Evolutionary conservation across 2,329 filamentous ascomycete species (phyloP).

Genomic region (Claviceps pazoutovae): DNA sequence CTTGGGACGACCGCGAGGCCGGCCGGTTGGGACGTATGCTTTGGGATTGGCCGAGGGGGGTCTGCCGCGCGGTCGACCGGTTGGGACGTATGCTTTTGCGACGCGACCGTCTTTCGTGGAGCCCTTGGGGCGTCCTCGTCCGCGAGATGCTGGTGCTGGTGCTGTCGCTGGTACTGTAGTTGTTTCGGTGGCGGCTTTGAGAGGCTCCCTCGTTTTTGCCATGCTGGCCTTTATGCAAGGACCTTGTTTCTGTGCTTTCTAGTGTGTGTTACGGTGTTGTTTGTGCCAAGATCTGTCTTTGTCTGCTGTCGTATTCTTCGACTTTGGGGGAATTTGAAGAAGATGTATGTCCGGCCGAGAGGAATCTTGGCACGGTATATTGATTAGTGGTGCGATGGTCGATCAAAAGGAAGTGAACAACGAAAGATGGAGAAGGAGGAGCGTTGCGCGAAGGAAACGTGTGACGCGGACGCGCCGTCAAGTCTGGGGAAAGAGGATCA

Average conservation of each 20-base stretch:
- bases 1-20: conserved; percentile 34
- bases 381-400: too few relatives aligned
- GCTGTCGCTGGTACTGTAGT: background rate
- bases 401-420: background rate
- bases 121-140: conserved; percentile 2
- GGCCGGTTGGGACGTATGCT: conserved; percentile 22
- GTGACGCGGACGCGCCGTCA: background rate
- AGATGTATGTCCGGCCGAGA: too few relatives aligned
- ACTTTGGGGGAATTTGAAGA: too few relatives aligned
- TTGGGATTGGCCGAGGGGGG: conserved; percentile 23
- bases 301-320: too few relatives aligned
- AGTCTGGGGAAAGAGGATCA: background rate
- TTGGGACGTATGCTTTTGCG: conserved; percentile 22
- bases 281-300: too few relatives aligned
- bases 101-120: conserved; percentile 6
- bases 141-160: background rate
- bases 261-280: background rate
- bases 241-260: background rate
- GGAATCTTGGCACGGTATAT: too few relatives aligned
- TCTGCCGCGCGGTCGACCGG: conserved; percentile 29
- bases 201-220: conserved; percentile 4
- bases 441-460: background rate
- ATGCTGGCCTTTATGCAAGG: background rate
- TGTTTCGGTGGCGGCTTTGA: background rate
- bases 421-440: background rate